Evolutionary conservation across 2,329 filamentous ascomycete genomes (phyloP).

Genomic region (Pseudocercospora crystallina): DNA sequence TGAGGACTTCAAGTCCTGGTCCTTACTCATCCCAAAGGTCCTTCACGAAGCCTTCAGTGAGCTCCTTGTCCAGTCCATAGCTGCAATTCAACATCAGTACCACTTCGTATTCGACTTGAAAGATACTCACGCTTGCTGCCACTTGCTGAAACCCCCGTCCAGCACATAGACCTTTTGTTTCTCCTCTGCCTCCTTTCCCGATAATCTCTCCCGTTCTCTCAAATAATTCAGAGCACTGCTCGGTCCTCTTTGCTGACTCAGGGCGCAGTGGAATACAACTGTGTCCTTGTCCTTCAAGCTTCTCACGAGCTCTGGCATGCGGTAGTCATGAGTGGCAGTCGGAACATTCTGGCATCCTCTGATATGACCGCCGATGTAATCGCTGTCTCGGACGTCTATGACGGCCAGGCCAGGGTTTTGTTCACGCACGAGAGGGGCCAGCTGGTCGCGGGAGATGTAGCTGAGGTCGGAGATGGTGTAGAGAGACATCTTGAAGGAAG

Average conservation of each 20-base stretch:
- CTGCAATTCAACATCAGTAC: slow-evolving; percentile 25
- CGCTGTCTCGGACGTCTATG: slow-evolving; percentile 86
- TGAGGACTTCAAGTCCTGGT: no score
- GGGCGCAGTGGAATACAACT: slow-evolving; percentile 91
- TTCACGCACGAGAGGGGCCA: slow-evolving; percentile 60
- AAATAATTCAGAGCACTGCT: slow-evolving; percentile 78
- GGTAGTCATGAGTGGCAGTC: slow-evolving; percentile 68
- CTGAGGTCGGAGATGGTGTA: slow-evolving; percentile 62
- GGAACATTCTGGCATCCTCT: slow-evolving; percentile 73
- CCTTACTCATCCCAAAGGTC: slow-evolving; percentile 69
- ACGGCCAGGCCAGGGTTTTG: slow-evolving; percentile 58
- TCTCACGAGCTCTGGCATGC: slow-evolving; percentile 78
- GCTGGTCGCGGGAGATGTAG: slow-evolving; percentile 67
- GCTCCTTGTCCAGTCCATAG: slow-evolving; percentile 71
- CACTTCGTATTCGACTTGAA: not conserved
- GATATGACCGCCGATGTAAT: slow-evolving; percentile 91
- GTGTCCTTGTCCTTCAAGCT: slow-evolving; percentile 73
- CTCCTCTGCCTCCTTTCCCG: slow-evolving; percentile 36
- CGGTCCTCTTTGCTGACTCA: slow-evolving; percentile 88
- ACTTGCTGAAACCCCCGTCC: slow-evolving; percentile 79
- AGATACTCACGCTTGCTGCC: slow-evolving; percentile 70
- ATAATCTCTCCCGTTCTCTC: slow-evolving; percentile 62
- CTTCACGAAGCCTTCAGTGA: slow-evolving; percentile 82
- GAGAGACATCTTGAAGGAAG: slow-evolving; percentile 16
- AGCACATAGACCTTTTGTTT: slow-evolving; percentile 77